Base-by-base conservation (phyloP, 441 rosid genomes). In the Pelargonium myrrhifolium region DNA sequence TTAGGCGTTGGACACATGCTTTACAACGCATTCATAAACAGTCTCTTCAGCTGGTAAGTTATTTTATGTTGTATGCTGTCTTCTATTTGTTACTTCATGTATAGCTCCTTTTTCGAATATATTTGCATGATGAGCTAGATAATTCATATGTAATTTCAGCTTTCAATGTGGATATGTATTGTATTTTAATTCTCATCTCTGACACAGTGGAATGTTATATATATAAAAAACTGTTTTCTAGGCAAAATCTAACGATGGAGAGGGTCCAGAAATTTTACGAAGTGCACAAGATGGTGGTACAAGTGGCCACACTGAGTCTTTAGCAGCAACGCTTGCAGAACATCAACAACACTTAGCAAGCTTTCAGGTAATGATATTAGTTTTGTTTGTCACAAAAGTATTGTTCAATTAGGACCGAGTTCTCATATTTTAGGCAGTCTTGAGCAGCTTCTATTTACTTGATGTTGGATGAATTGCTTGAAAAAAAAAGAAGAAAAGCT, bases 1-100 rank as follows among this genome's bases (percentile, higher is more conserved):
- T 95, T 68, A 85, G 99, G 80, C 93, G 98, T 68, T 95, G 99
- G 98, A 95, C 97, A 0, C 99, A 95, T 80, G 99, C 99, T 43
- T 84, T 95, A 78, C 99, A 90, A 76, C 96, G 97, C 73, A 89
- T 95, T 81, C 96, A 95, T 73, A 95, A 92, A 77, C 99, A 92
- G 74, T 92, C 99, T 31, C 95, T 92, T 75, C 99, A 83, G 74
- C 78, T 95, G 93, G 99, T 95, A 90, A 78, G 83, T 65, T 63
- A 24, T 66, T 67, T 69, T 64, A 5, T 76, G 56, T 62, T 55
- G 58, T 55, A 56, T 56, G 61, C 28, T 56, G 14, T 56, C 22
- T 21, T 56, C 14, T 56, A 20, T 56, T 20, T 20, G 61, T 10
- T 56, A 10, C 9, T 56, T 56, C 61, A 18, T 26, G 22, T 20